Evolutionary conservation across 345 rosid genomes (phyloP), one percentile per base, ranked within the genome.

Genomic region (Nasturtium officinale): DNA sequence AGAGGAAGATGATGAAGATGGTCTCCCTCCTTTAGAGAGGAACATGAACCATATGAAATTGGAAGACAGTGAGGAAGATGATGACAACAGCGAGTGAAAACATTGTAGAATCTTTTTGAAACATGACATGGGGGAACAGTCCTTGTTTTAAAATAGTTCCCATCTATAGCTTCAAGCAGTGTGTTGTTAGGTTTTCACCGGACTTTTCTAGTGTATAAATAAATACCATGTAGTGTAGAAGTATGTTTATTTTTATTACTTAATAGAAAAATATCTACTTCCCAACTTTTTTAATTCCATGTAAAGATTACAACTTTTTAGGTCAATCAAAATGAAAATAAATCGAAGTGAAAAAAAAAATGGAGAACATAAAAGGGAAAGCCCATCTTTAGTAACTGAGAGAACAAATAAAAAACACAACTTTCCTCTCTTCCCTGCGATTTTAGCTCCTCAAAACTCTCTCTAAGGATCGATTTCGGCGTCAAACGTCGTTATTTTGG

Each of bases 1-100:
- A 10, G 74, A 72, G 2, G 78, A 78, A n/a, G 80, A 84, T 25
- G 88, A 87, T 5, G 96, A 90, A 6, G 90, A 87, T 16, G 92
- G 85, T 32, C 92, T 92, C 68, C 99, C 96, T 23, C 97, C 98
- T 46, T 82, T 90, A 2, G 91, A 89, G 81, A 96, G 85, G 80
- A 90, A 92, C 67, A 74, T 85, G 84, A 96, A 90, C 82, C 98
- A 90, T 81, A 47, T 89, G 69, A 74, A 65, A 69, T 46, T 85
- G 46, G 32, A 70, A 25, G 96, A 83, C 50, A 89, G 87, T 60
- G 92, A 90, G 13, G 87, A 85, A 0, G 87, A 87, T 0, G 88
- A 67, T 29, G 67, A 65, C 17, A 38, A 85, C 40, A 80, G 82
- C 8, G 83, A 82, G 71, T 85, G 57, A 54, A 40, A 67, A 67